Evolutionary conservation across 2,329 filamentous ascomycete species (phyloP).

Genomic region (Capronia coronata): DNA sequence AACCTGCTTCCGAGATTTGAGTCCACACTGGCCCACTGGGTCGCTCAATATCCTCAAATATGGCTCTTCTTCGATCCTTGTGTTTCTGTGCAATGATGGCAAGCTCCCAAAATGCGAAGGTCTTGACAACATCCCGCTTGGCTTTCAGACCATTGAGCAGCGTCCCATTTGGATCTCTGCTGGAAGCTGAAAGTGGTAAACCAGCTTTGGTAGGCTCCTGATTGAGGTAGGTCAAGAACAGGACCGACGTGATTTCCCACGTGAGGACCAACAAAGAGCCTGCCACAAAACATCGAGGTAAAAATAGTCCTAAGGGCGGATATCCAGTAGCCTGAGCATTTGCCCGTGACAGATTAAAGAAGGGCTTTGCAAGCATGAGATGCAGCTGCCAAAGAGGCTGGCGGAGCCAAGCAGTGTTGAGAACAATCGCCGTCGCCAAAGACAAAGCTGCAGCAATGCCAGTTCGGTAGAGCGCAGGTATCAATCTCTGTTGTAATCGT

Average conservation of each 20-base stretch:
- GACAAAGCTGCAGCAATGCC: constrained; percentile 37
- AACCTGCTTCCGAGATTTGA: constrained; percentile 65
- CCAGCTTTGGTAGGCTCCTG: constrained; percentile 76
- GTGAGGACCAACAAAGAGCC: constrained; percentile 62
- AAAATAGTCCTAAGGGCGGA: constrained; percentile 45
- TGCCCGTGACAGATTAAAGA: constrained; percentile 69
- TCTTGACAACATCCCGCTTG: constrained; percentile 70
- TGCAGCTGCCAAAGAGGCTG: constrained; percentile 61
- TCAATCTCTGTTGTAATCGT: constrained; percentile 36
- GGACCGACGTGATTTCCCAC: constrained; percentile 69
- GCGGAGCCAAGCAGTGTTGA: constrained; percentile 61
- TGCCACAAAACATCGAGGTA: constrained; percentile 53
- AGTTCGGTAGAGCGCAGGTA: constrained; percentile 32
- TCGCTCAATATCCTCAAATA: constrained; percentile 83
- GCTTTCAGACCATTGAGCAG: constrained; percentile 75
- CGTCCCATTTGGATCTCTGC: constrained; percentile 87
- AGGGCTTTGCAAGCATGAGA: constrained; percentile 62
- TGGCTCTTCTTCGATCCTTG: constrained; percentile 66
- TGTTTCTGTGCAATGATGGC: constrained; percentile 70
- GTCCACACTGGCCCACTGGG: constrained; percentile 73
- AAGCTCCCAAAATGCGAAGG: constrained; percentile 88
- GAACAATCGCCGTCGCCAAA: constrained; percentile 44
- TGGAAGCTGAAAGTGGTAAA: constrained; percentile 74
- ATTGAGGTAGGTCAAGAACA: constrained; percentile 74
- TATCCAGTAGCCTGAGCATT: constrained; percentile 52